Evolutionary conservation across 139 green algal genomes (phyloP).

Genomic region (Eudorina sp.): DNA sequence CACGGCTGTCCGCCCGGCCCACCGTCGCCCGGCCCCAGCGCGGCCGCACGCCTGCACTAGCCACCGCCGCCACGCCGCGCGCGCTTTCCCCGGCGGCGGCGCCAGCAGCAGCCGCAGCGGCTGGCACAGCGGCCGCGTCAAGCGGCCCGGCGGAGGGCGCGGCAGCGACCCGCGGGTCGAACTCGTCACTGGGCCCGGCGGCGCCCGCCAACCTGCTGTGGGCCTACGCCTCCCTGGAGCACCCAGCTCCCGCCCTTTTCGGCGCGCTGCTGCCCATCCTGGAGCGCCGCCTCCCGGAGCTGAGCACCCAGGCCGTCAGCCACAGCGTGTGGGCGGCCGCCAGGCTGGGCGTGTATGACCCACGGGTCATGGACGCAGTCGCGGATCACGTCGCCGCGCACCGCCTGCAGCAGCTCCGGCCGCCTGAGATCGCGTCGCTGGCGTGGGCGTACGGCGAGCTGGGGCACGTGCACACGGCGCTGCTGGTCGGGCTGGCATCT

Average conservation of each 20-base stretch:
- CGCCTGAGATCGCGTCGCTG: slow-evolving; percentile 45
- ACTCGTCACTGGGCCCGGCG: no score
- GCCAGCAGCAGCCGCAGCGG: no score
- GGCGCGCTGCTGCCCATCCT: not conserved
- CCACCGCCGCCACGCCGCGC: no score
- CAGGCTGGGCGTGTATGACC: slow-evolving; percentile 60
- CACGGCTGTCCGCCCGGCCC: no score
- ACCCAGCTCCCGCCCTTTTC: not conserved
- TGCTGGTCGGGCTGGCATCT: slow-evolving; percentile 9
- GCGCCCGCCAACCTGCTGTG: slow-evolving; percentile 57
- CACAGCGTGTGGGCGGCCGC: slow-evolving; percentile 65
- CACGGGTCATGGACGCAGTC: slow-evolving; percentile 58
- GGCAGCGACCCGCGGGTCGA: no score
- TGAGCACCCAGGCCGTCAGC: slow-evolving; percentile 14
- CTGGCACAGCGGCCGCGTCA: no score
- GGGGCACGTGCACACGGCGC: slow-evolving; percentile 3
- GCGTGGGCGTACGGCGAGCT: slow-evolving; percentile 33
- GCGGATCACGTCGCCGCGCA: not conserved
- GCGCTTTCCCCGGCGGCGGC: no score
- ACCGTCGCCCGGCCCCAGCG: no score
- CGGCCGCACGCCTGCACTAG: no score
- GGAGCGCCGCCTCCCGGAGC: not conserved
- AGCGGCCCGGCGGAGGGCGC: no score
- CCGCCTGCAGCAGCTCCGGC: slow-evolving; percentile 7
- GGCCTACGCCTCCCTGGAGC: slow-evolving; percentile 43